A percentile compares a stretch with the other conserved stretches of the same genome.
phyloP scores from a whole-genome alignment of 169 alveolate species.

The Toxoplasma gondii region DNA sequence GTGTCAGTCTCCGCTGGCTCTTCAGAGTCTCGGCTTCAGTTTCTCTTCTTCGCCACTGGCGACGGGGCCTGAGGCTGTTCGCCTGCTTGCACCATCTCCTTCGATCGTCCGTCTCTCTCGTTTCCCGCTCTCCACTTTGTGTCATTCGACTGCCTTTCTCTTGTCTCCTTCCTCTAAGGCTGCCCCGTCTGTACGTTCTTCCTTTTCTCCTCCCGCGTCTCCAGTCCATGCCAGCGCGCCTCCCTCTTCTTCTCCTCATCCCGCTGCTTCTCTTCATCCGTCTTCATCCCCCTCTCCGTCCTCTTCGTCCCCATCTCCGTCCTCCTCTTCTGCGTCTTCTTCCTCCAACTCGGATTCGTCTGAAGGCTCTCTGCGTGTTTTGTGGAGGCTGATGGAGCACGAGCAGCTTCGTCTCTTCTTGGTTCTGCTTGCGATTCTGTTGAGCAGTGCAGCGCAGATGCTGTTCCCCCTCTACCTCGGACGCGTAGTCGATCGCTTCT shows the following conservation, averaged over 20 bases:
- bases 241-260: not conserved
- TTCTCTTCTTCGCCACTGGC: too few relatives aligned
- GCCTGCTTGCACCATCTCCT: too few relatives aligned
- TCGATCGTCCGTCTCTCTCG: too few relatives aligned
- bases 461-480: constrained; percentile 46
- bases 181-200: not conserved
- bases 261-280: not conserved
- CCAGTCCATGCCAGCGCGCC: not conserved
- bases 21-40: too few relatives aligned
- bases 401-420: constrained; percentile 39
- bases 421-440: constrained; percentile 27
- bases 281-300: not conserved
- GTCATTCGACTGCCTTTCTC: not conserved
- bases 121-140: too few relatives aligned
- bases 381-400: constrained; percentile 24
- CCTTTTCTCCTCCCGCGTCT: not conserved
- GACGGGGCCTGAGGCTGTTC: too few relatives aligned
- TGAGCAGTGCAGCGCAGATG: constrained; percentile 62
- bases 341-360: not conserved
- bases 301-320: not conserved
- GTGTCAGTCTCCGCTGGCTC: too few relatives aligned
- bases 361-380: not conserved
- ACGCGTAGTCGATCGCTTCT: constrained; percentile 29
- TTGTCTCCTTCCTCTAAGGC: not conserved
- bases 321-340: not conserved